Base-by-base conservation (phyloP, 2,329 filamentous ascomycete genomes). In the Stachybotrys chartarum region DNA sequence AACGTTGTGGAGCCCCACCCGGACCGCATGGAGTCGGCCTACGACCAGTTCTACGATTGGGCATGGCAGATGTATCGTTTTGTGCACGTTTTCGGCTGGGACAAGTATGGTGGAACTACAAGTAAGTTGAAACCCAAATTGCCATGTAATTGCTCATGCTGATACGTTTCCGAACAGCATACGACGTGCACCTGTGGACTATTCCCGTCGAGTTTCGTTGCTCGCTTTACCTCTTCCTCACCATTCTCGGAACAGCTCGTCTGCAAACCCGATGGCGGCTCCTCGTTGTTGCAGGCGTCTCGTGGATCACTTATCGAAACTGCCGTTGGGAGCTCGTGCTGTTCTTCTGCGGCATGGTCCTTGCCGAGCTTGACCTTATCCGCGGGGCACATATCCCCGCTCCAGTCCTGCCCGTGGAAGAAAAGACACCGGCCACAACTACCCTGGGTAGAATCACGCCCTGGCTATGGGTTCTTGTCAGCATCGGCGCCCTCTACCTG, bases 181-280 rank as follows among this genome's bases (percentile, higher is more conserved):
- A 83, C 61, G 80, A 84, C 61, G 74, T 80, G 30, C 82, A 85
- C 58, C 67, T 85, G 30, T 85, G 82, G 82, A 85, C 83, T 6
- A 84, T 85, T 48, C 82, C 82, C 3, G 75, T 83, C 50, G 82
- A 85, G 64, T 83, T 82, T 62, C 74, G 78, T 57, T 80, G 78
- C 64, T 83, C 80, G 3, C 75, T 85, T 64, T 73, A 80, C 56
- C 72, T 85, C 10, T 85, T 84, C 65, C 67, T 84, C 7, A 72
- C 75, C 12, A 66, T 83, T 24, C 57, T 83, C 5, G 81, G 74
- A 18, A 74, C 78, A 10, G 77, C 78, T 6, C 71, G 77, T 30
- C 64, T 82, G 35, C 72, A 72, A 44, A 72, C 69, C 11, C 56
- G 56, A 24, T 60, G 75, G 49, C 72, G 82, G 18, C 68, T 78